Evolutionary conservation across 2,329 filamentous ascomycete species (phyloP).

Genomic region (Microthyrium microscopicum): DNA sequence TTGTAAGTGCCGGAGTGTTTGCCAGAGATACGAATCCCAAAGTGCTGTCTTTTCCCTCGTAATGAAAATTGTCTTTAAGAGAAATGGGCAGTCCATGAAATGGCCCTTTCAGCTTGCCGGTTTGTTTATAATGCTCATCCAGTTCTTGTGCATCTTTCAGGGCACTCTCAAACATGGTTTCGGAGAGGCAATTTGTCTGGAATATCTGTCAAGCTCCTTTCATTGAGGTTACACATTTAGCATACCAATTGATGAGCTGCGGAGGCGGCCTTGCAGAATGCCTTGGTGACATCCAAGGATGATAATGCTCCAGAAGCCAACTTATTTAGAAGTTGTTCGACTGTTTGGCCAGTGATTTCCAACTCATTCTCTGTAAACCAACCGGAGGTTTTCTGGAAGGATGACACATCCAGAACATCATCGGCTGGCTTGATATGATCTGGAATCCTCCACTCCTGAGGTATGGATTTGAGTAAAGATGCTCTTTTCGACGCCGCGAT

Average conservation of each 20-base stretch:
- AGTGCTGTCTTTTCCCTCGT: conserved; percentile 41
- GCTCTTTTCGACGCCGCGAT: conserved; percentile 27
- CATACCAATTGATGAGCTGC: conserved; percentile 37
- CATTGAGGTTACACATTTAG: not conserved
- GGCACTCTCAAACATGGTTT: conserved; percentile 38
- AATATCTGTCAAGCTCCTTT: not conserved
- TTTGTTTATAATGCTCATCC: conserved; percentile 32
- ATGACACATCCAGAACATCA: conserved; percentile 37
- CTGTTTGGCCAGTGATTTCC: conserved; percentile 29
- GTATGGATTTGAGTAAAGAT: conserved; percentile 33
- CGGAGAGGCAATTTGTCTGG: conserved; percentile 43
- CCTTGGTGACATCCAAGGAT: conserved; percentile 33
- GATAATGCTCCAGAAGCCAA: conserved; percentile 29
- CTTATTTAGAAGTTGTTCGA: conserved; percentile 23
- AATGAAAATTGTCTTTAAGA: conserved; percentile 56
- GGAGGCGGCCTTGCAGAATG: conserved; percentile 38
- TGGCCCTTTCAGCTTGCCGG: conserved; percentile 37
- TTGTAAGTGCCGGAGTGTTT: conserved; percentile 37
- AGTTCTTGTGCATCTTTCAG: conserved; percentile 33
- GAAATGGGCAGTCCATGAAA: conserved; percentile 51
- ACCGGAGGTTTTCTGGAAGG: conserved; percentile 38
- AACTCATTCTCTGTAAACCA: conserved; percentile 40
- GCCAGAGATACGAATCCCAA: conserved; percentile 49
- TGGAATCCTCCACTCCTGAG: conserved; percentile 41
- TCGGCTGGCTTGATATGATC: conserved; percentile 34